These are phyloP conservation scores for Mrakia hoshinonis DNA, from an alignment of 768 basidiomycete genomes.

Conservation along the genomic window DNA sequence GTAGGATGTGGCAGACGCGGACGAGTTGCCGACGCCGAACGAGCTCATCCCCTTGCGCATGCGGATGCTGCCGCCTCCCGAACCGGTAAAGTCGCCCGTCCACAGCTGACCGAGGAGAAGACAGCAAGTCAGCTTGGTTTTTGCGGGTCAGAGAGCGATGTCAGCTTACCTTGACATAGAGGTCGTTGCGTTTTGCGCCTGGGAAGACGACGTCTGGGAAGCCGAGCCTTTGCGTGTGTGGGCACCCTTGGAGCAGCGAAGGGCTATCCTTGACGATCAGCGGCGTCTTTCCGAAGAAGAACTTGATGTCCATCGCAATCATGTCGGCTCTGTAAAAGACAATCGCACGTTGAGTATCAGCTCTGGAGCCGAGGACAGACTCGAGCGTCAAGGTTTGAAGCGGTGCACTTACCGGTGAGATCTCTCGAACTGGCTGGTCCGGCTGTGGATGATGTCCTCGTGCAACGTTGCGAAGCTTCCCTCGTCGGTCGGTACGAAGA, in stretches of 20 bases:
- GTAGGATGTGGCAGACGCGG: constrained; percentile 52
- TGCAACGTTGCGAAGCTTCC: constrained; percentile 84
- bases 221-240: constrained; percentile 74
- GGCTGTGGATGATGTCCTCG: constrained; percentile 80
- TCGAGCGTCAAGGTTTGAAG: constrained; percentile 3
- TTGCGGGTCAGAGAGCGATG: background rate
- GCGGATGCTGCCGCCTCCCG: constrained; percentile 38
- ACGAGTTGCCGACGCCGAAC: constrained; percentile 44
- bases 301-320: constrained; percentile 72
- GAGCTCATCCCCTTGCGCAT: constrained; percentile 34
- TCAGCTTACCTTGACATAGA: constrained; percentile 77
- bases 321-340: constrained; percentile 60
- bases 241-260: constrained; percentile 67
- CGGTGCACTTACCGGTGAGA: constrained; percentile 57
- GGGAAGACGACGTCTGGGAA: constrained; percentile 96
- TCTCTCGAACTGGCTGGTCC: constrained; percentile 71
- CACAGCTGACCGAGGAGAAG: constrained; percentile 51
- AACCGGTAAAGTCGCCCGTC: constrained; percentile 73
- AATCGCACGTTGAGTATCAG: background rate
- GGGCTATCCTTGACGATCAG: constrained; percentile 75
- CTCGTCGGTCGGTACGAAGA: constrained; percentile 74
- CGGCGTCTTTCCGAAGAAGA: constrained; percentile 71
- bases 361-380: background rate
- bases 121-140: background rate
- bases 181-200: constrained; percentile 80